phyloP scores from a whole-genome alignment of 73 alveolate species.

The Paramecium tetraurelia region DNA sequence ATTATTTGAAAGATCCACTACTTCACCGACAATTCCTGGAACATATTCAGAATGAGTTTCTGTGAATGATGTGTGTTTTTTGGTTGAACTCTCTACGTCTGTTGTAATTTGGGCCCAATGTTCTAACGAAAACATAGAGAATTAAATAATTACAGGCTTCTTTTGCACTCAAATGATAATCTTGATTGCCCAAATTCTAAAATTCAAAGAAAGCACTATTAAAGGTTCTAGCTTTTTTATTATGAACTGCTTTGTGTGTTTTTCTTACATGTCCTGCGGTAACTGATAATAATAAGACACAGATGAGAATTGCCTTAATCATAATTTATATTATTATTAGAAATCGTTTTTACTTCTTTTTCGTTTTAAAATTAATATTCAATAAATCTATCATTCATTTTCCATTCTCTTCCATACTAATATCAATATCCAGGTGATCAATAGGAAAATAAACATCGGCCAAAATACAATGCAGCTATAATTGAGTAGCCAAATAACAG shows the following conservation, averaged over 20 bases:
- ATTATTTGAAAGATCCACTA: conserved; percentile 9
- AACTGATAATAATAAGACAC: not conserved
- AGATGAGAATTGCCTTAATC: conserved; percentile 2
- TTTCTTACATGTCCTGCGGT: not conserved
- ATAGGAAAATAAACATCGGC: not conserved
- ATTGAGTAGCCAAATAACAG: not conserved
- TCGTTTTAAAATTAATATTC: not conserved
- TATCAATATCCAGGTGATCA: not conserved
- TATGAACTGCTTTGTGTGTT: not conserved
- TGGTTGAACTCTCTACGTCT: not conserved
- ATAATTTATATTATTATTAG: not conserved
- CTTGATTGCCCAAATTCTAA: not conserved
- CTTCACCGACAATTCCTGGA: not conserved
- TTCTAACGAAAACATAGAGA: not conserved
- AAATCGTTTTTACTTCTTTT: conserved; percentile 11
- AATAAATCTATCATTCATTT: not conserved
- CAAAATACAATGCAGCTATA: not conserved
- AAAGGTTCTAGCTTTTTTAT: not conserved
- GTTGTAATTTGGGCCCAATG: conserved; percentile 6
- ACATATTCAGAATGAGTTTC: not conserved
- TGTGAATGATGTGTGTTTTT: not conserved
- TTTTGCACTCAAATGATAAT: not conserved
- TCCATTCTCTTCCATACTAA: not conserved
- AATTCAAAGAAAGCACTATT: conserved; percentile 25
- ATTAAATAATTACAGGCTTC: not conserved